Evolutionary conservation across 306 rosid genomes (phyloP).

Genomic region (Cercis canadensis): DNA sequence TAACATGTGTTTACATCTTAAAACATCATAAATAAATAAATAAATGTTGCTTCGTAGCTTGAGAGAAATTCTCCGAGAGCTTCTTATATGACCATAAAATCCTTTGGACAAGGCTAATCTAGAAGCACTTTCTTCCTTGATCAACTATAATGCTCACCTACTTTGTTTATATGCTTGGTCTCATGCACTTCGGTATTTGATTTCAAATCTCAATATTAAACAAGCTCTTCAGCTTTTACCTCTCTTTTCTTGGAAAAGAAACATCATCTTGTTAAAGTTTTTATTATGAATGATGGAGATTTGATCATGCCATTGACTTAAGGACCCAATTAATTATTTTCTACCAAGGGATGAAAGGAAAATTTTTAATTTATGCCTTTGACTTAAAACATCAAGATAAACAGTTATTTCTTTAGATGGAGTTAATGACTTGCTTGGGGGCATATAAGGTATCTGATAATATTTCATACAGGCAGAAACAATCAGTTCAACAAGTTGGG

Average conservation of each 20-base stretch:
- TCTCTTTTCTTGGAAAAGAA: background rate
- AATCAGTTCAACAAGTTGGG: slow-evolving; percentile 91
- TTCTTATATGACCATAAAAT: background rate
- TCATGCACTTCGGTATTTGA: background rate
- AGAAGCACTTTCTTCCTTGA: background rate
- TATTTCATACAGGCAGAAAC: slow-evolving; percentile 75
- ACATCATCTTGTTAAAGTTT: background rate
- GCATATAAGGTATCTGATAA: slow-evolving; percentile 42
- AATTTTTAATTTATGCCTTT: background rate
- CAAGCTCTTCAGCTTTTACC: background rate
- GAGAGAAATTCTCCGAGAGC: background rate
- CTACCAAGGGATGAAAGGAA: slow-evolving; percentile 1
- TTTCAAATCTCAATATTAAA: background rate
- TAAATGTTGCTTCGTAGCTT: background rate
- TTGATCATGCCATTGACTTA: background rate
- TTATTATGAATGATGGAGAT: background rate
- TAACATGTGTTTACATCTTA: too few relatives aligned
- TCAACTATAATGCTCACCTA: background rate
- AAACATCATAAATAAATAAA: background rate
- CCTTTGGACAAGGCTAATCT: background rate
- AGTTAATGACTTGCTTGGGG: background rate
- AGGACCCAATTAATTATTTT: background rate
- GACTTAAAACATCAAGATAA: background rate
- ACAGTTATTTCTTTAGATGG: slow-evolving; percentile 8
- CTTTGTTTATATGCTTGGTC: background rate